Base-by-base conservation (phyloP, 169 alveolate genomes). In the Plasmodium gonderi region DNA sequence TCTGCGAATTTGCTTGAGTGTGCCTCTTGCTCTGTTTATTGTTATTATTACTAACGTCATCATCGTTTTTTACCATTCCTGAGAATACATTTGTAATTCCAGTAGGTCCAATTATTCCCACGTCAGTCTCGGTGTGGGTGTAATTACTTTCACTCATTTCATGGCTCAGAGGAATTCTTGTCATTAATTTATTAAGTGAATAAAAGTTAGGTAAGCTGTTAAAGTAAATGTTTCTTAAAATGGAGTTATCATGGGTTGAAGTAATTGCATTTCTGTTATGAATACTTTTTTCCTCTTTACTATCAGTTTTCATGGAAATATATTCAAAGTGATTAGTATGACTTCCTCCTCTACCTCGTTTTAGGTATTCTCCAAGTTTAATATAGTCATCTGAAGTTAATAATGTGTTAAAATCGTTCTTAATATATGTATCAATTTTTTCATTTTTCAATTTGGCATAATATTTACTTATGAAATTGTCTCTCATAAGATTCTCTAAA, bases 101-200 rank as follows among this genome's bases (percentile, higher is more conserved):
- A 36, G 0, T 2, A 47, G 6, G 20, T 5, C 29, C 51, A 20
- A 29, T 2, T 3, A 29, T 2, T 3, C 67, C 49, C 3, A 23
- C 20, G 3, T 79, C 67, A 23, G 49, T 40, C 14, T 29, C 60
- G 64, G 89, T 17, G 42, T 29, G 36, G 49, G 33, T 47, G 40
- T 8, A 26, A 65, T 40, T 51, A 40, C 75, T 79, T 29, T 54
- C 60, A 9, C 20, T 54, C 42, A 31, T 79, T 6, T 79, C 90
- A 33, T 49, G 45, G 3, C 54, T 51, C 2, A 8, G 33, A 17
- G 78, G 77, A 33, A 79, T 14, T 7, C 33, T 31, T 36, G 26
- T 83, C 78, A 83, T n/a, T 76, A 69, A 54, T 33, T 83, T 74
- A 6, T 83, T 80, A 54, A 79, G 45, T 0, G 90, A 60, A 7